Conservation (phyloP, 352 stramenopile genomes). For the Elongisporangium anandrum region DNA sequence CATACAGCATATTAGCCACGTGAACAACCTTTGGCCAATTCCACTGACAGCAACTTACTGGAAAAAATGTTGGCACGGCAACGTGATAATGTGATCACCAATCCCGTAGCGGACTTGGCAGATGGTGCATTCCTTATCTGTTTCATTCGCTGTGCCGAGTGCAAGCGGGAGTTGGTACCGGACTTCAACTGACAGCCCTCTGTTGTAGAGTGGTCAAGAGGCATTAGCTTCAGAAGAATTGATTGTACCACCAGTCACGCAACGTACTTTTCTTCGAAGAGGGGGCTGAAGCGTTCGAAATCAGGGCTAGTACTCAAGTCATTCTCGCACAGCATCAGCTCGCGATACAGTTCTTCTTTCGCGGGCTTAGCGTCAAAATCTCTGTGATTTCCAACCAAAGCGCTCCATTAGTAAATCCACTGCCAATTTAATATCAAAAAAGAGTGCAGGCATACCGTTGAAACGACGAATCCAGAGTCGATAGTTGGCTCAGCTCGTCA, state of each 20-base stretch:
- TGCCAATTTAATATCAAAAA: neutral
- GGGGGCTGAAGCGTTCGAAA: conserved; percentile 60
- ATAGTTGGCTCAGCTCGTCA: conserved; percentile 72
- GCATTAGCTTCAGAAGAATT: neutral
- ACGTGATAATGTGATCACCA: conserved; percentile 77
- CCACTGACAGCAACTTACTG: conserved; percentile 41
- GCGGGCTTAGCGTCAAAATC: conserved; percentile 46
- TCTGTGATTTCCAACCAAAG: conserved; percentile 24
- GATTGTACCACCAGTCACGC: neutral
- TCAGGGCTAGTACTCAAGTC: conserved; percentile 67
- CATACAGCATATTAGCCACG: conserved; percentile 1
- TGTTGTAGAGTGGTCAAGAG: conserved; percentile 8
- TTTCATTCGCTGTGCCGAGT: conserved; percentile 75
- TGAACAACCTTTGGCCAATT: neutral
- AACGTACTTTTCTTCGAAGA: conserved; percentile 75
- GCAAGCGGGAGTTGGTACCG: conserved; percentile 78
- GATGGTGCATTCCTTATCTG: conserved; percentile 82
- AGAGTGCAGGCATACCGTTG: conserved; percentile 25
- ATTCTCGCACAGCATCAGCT: conserved; percentile 50
- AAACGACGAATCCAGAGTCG: conserved; percentile 60
- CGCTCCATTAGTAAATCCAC: neutral
- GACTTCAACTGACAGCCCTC: conserved; percentile 70
- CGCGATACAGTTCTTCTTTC: conserved; percentile 62
- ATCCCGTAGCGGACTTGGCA: conserved; percentile 82
- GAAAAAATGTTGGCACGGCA: conserved; percentile 86